A percentile compares a stretch with the other conserved stretches of the same genome.
Conservation (phyloP, 1,284 basidiomycete genomes). For the Sporisorium sorghi region DNA sequence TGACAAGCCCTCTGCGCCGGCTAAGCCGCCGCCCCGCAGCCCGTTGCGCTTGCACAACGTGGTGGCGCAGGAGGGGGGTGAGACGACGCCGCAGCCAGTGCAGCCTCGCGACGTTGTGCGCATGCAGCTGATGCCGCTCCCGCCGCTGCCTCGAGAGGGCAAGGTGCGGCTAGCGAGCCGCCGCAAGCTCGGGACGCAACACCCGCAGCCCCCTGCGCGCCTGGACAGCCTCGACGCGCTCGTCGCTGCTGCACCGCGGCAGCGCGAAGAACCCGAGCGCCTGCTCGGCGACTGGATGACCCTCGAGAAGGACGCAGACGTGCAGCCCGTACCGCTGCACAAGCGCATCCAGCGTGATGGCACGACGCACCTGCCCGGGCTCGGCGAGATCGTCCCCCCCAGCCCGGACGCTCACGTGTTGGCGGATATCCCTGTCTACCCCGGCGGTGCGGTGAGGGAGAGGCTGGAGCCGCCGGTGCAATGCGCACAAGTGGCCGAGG, state of each 20-base stretch:
- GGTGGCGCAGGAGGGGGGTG: conserved; percentile 13
- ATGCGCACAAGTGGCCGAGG: no score
- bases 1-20: conserved; percentile 4
- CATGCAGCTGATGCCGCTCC: conserved; percentile 31
- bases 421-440: conserved; percentile 12
- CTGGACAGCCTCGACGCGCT: conserved; percentile 28
- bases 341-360: conserved; percentile 25
- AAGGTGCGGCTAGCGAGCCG: conserved; percentile 23
- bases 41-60: conserved; percentile 20
- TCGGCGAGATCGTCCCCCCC: conserved; percentile 43
- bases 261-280: conserved; percentile 33
- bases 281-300: conserved; percentile 45
- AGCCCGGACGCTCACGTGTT: conserved; percentile 19
- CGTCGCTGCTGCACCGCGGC: conserved; percentile 38
- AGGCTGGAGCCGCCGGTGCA: no score
- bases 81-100: conserved; percentile 20
- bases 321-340: conserved; percentile 28
- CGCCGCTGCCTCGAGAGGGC: conserved; percentile 21
- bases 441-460: conserved; percentile 10
- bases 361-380: conserved; percentile 24
- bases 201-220: conserved; percentile 25
- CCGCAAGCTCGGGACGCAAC: conserved; percentile 24
- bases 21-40: conserved; percentile 32
- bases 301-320: background rate
- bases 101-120: conserved; percentile 20